Conservation (phyloP, 2,329 filamentous ascomycete species). For the Lithohypha guttulata region DNA sequence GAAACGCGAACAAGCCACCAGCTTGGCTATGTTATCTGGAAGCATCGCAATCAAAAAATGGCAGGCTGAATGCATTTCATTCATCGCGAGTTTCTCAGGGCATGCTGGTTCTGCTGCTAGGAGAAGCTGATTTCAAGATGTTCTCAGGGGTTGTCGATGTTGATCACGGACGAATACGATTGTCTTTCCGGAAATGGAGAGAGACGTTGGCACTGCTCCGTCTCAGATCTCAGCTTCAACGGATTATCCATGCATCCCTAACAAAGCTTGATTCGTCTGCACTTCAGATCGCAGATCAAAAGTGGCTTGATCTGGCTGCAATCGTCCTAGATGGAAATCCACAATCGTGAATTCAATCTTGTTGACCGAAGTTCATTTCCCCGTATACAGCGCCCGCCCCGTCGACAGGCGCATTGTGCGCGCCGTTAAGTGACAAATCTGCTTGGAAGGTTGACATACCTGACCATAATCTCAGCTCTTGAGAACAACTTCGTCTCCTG, state of each 20-base stretch:
- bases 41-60: slow-evolving; percentile 84
- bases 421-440: no score
- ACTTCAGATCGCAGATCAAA: not conserved
- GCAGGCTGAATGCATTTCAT: slow-evolving; percentile 76
- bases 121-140: slow-evolving; percentile 81
- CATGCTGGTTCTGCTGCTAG: slow-evolving; percentile 71
- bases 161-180: slow-evolving; percentile 76
- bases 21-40: slow-evolving; percentile 92
- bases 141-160: slow-evolving; percentile 78
- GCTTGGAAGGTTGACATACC: not conserved
- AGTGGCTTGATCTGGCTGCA: slow-evolving; percentile 6
- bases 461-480: not conserved
- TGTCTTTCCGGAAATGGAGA: slow-evolving; percentile 80
- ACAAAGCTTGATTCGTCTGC: not conserved
- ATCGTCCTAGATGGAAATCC: not conserved
- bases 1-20: slow-evolving; percentile 29
- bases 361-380: no score
- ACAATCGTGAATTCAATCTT: slow-evolving; percentile 5
- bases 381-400: no score
- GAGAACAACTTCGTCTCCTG: not conserved
- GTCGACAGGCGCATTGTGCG: no score
- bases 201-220: slow-evolving; percentile 80
- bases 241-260: slow-evolving; percentile 9
- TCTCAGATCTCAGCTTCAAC: slow-evolving; percentile 39
- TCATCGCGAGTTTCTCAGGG: slow-evolving; percentile 73